These are phyloP conservation scores for Omphalotus olearius DNA, from an alignment of 1,284 basidiomycete species.

Conservation along the genomic window DNA sequence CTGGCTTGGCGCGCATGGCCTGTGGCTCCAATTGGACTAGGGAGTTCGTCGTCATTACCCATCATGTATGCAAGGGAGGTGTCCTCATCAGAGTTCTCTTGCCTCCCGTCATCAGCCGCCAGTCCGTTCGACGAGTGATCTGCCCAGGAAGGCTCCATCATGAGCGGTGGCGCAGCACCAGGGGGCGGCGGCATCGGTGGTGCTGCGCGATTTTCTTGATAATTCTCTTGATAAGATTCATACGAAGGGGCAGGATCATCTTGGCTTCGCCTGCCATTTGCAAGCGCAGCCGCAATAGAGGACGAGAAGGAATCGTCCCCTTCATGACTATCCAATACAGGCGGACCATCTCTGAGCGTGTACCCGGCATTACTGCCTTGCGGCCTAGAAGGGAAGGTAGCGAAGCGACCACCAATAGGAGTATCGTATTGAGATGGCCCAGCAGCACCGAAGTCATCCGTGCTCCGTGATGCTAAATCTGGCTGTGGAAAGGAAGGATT, in stretches of 20 bases:
- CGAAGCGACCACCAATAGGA: constrained; percentile 40
- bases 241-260: constrained; percentile 16
- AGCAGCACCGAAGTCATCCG: constrained; percentile 38
- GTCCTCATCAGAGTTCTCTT: constrained; percentile 13
- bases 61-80: constrained; percentile 39
- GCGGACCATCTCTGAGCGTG: constrained; percentile 15
- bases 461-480: constrained; percentile 14
- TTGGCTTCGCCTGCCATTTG: constrained; percentile 16
- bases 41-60: constrained; percentile 14
- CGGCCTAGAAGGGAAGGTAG: constrained; percentile 49
- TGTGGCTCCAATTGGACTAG: constrained; percentile 22
- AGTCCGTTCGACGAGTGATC: neutral
- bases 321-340: constrained; percentile 17
- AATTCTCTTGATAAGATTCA: constrained; percentile 6
- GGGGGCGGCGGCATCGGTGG: constrained; percentile 13
- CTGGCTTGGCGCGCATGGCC: constrained; percentile 12
- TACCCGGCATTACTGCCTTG: constrained; percentile 1
- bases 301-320: constrained; percentile 45
- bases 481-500: constrained; percentile 2
- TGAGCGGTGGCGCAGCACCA: constrained; percentile 8
- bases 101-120: neutral
- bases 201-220: too few species aligned
- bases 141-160: constrained; percentile 12
- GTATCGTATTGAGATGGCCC: constrained; percentile 16
- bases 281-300: constrained; percentile 47